Evolutionary conservation across 257 asterid genomes (phyloP), one percentile per base, ranked within the genome.

Genomic region (Nicotiana sylvestris): DNA sequence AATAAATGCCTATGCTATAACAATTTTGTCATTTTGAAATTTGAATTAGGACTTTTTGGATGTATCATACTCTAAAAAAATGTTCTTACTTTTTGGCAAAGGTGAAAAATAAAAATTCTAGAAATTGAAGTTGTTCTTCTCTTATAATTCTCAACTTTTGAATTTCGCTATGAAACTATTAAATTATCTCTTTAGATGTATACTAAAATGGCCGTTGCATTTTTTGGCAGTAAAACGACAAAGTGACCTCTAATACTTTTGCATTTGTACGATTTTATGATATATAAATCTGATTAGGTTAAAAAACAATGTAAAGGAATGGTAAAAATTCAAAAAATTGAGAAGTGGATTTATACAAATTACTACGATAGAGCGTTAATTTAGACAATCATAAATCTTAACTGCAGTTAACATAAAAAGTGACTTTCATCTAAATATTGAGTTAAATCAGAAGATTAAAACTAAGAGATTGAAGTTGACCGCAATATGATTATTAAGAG

Each of bases 31-130:
- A 72, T 46, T 21, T 21, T 21, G 21, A 21, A 21, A 21, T 72
- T 46, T 72, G 5, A 46, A 72, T 72, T 72, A 15, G 79, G 79
- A 49, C 79, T 6, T 72, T 72, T 46, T 46, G 79, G 61, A 72
- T 72, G 79, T 43, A 43, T 11, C 12, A 3, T 10, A 46, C 55
- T 25, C 60, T 21, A 2, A 25, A 39, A 13, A 72, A 72, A 2
- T 25, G 61, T 25, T 72, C 61, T 72, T 72, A 25, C 11, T 43
- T 5, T 66, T 68, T 72, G 61, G 46, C 61, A 21, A 70, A 43
- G 21, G 0, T 21, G 12, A 72, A 72, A 37, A 70, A 46, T 21
- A 12, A 21, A 43, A 70, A n/a, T 21, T 70, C 37, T 70, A 70
- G 60, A 70, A 21, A 39, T 43, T 70, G 21, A 10, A 70, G 35